Evolutionary conservation across 1,139 yeast genomes (phyloP), one percentile per base, ranked within the genome.

Genomic region (Arxiozyma heterogenica): DNA sequence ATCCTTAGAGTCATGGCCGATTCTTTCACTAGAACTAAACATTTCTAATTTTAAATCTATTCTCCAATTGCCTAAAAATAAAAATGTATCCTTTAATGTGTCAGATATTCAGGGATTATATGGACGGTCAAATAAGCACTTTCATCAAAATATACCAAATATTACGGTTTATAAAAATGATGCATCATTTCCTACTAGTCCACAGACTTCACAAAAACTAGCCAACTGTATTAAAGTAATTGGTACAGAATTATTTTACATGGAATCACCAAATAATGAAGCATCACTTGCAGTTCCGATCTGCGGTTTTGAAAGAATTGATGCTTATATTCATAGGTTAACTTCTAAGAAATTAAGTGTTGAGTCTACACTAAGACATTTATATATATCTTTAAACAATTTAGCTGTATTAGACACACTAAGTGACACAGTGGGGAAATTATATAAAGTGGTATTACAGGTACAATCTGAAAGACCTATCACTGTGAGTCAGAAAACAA

Each of bases 261-360:
- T 58, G 18, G 53, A 52, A 39, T 48, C 41, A 27, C 43, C 52
- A n/a, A 43, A 41, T 18, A 47, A 50, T 4, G 57, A 55, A 4
- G 23, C 53, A 5, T 58, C 60, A 2, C 25, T 54, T 4, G 52
- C 59, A 3, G 50, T 61, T 8, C 69, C 68, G 6, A 61, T 66
- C 11, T 60, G 61, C 47, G 64, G 62, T 1, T 63, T 65, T 53
- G 68, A 62, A 51, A 62, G 68, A 55, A 52, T 59, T 38, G 70
- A 65, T 45, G 57, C 61, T 8, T 63, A 62, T 47, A 49, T 63
- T 7, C 60, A 60, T 44, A 61, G 61, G 43, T 48, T 59, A 15
- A 53, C 55, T 8, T 54, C 55, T 15, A 53, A 53, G 3, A 55
- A 55, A 25, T 45, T 60, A n/a, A 52, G 51, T 30, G 39, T 63